These are phyloP conservation scores for Fusarium sp. DNA, from an alignment of 2,329 filamentous ascomycete genomes.

Conservation along the genomic window DNA sequence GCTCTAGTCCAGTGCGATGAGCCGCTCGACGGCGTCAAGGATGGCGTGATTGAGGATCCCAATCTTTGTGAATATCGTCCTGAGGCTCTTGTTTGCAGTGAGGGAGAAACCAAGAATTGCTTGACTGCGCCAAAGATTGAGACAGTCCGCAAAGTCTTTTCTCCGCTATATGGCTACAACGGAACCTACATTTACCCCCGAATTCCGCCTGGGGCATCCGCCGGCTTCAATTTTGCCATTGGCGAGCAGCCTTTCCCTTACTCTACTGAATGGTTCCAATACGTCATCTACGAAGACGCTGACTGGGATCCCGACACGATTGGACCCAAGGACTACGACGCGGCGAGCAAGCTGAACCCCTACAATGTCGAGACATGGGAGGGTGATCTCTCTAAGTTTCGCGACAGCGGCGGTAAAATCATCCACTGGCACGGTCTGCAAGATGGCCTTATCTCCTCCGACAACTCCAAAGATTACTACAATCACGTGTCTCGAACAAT, in stretches of 20 bases:
- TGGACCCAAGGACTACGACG: slow-evolving; percentile 59
- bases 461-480: slow-evolving; percentile 49
- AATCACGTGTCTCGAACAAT: slow-evolving; percentile 46
- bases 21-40: slow-evolving; percentile 62
- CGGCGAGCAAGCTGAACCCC: slow-evolving; percentile 44
- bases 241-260: slow-evolving; percentile 19
- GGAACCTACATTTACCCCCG: slow-evolving; percentile 49
- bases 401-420: slow-evolving; percentile 59
- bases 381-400: slow-evolving; percentile 58
- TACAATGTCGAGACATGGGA: slow-evolving; percentile 52
- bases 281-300: slow-evolving; percentile 59
- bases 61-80: slow-evolving; percentile 62
- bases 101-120: slow-evolving; percentile 20
- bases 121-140: slow-evolving; percentile 26
- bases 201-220: slow-evolving; percentile 46
- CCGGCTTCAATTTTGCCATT: slow-evolving; percentile 46
- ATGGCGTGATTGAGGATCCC: slow-evolving; percentile 65
- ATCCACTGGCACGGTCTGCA: slow-evolving; percentile 62
- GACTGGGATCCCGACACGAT: slow-evolving; percentile 49
- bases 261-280: slow-evolving; percentile 53
- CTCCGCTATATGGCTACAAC: slow-evolving; percentile 44
- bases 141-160: slow-evolving; percentile 30
- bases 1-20: slow-evolving; percentile 66
- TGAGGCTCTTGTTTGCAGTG: slow-evolving; percentile 56
- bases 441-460: slow-evolving; percentile 38